These are phyloP conservation scores for Colletotrichum spaethianum DNA, from an alignment of 2,329 filamentous ascomycete genomes.

Conservation along the genomic window DNA sequence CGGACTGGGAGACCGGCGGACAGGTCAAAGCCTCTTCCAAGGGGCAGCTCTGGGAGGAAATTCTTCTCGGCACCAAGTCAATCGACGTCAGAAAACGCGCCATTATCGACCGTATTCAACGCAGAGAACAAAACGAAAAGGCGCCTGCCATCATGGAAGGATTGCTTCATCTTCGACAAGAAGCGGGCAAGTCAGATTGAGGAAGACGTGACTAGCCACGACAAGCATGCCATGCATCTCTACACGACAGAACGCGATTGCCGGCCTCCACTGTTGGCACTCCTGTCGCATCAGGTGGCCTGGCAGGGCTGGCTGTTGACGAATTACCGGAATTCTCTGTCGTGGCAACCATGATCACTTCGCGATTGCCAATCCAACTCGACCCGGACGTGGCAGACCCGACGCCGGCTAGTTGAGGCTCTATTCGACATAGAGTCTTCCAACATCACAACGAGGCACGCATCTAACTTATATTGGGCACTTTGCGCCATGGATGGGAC, in stretches of 20 bases:
- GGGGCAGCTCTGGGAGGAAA: slow-evolving; percentile 44
- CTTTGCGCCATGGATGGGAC: background rate
- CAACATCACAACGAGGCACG: background rate
- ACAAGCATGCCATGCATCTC: background rate
- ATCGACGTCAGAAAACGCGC: slow-evolving; percentile 32
- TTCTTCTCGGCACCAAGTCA: slow-evolving; percentile 39
- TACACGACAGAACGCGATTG: background rate
- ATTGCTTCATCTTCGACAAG: slow-evolving; percentile 33
- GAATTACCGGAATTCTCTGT: background rate
- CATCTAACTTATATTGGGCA: background rate
- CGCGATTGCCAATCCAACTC: background rate
- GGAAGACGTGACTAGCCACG: background rate
- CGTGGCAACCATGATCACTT: background rate
- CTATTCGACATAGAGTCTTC: background rate
- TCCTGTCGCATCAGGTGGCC: background rate
- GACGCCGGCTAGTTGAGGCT: background rate
- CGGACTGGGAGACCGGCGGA: slow-evolving; percentile 58
- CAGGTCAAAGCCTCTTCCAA: slow-evolving; percentile 43
- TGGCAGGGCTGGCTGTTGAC: background rate
- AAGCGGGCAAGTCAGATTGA: background rate
- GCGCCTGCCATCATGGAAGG: slow-evolving; percentile 37
- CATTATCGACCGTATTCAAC: slow-evolving; percentile 25
- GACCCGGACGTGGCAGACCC: background rate
- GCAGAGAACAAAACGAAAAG: slow-evolving; percentile 9
- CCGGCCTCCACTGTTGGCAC: background rate